phyloP scores from a whole-genome alignment of 164 flowering plant species.

The Kalanchoe fedtschenkoi region DNA sequence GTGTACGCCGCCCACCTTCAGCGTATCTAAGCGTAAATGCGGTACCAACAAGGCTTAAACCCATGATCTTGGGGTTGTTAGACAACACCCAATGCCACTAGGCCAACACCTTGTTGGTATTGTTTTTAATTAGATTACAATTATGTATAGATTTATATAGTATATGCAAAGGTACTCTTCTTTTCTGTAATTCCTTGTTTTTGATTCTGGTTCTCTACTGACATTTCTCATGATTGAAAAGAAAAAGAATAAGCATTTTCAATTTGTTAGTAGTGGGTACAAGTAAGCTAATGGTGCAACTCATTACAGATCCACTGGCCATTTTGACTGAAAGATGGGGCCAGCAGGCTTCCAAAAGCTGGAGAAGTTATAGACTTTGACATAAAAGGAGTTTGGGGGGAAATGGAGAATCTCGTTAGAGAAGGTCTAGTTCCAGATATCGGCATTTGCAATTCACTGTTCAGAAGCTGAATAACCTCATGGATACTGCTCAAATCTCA shows the following conservation, averaged over 20 bases:
- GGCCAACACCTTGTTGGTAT: too few species aligned
- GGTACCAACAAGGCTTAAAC: too few species aligned
- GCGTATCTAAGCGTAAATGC: too few species aligned
- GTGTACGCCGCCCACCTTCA: too few species aligned
- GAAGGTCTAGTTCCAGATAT: conserved; percentile 36
- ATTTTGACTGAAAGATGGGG: conserved; percentile 31
- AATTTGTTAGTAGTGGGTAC: not conserved
- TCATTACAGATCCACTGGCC: conserved; percentile 46
- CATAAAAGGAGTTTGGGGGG: conserved; percentile 60
- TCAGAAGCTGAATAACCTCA: conserved; percentile 33
- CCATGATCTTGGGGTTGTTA: too few species aligned
- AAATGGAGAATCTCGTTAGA: conserved; percentile 44
- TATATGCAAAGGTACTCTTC: too few species aligned
- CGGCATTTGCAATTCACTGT: conserved; percentile 40
- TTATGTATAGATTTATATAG: too few species aligned
- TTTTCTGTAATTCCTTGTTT: too few species aligned
- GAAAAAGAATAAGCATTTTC: not conserved
- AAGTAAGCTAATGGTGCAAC: not conserved
- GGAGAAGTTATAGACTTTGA: conserved; percentile 39
- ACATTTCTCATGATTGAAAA: not conserved
- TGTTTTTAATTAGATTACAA: too few species aligned
- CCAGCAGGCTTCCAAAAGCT: conserved; percentile 36
- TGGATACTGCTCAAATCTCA: conserved; percentile 27
- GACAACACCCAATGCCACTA: too few species aligned
- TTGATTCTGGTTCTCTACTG: too few species aligned